phyloP scores from a whole-genome alignment of 176 grass and related monocot genomes.

The Bolboschoenus planiculmis region DNA sequence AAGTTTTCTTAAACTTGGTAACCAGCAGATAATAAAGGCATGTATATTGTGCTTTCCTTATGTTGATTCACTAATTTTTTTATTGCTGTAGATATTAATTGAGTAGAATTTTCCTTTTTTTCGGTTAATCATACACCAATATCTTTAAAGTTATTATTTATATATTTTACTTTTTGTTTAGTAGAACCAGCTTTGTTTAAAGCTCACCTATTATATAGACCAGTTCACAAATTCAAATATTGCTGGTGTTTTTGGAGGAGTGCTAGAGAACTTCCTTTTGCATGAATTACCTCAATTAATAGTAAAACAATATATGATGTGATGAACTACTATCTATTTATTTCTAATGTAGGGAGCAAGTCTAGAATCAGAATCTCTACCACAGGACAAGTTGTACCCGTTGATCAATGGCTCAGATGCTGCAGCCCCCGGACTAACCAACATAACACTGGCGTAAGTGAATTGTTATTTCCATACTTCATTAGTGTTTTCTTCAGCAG shows the following conservation, averaged over 20 bases:
- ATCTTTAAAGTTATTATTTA: neutral
- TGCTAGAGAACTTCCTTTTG: neutral
- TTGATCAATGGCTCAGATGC: conserved; percentile 19
- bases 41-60: neutral
- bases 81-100: neutral
- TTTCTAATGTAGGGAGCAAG: conserved; percentile 15
- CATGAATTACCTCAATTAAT: neutral
- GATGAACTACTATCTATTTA: neutral
- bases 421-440: neutral
- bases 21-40: conserved; percentile 28
- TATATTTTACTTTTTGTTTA: neutral
- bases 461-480: neutral
- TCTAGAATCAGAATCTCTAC: neutral
- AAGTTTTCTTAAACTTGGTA: conserved; percentile 51
- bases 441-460: neutral
- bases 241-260: too few relatives aligned
- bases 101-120: neutral
- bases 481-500: neutral
- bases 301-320: neutral
- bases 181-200: neutral
- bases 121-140: neutral
- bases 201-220: neutral
- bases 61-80: neutral
- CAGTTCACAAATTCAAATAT: neutral
- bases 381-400: conserved; percentile 10